Base-by-base conservation (phyloP, 768 basidiomycete genomes). In the Mycena metata region DNA sequence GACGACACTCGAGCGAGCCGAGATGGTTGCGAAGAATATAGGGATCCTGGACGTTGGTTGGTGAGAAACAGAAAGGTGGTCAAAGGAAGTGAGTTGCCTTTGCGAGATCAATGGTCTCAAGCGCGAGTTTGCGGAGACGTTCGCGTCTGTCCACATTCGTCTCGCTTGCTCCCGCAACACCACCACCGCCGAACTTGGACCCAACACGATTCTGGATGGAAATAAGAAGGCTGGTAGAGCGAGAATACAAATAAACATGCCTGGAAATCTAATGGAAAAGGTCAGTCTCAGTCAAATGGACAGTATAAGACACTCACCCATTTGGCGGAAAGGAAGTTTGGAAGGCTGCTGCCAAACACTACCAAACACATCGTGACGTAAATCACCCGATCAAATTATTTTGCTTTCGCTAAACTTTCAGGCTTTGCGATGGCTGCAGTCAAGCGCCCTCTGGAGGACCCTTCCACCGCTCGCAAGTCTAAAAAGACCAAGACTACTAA, bases 11-110 rank as follows among this genome's bases (percentile, higher is more conserved):
- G 46, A 99, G 89, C 11, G 96, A 98, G 46, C 98, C 98, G 66
- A 99, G 88, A 80, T 99, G 98, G 79, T 98, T 99, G 80, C 97
- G 95, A 42, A 99, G 89, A 77, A 99, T 98, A 79, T 98, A 99
- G 10, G 97, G 97, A 82, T 99, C 97, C 95, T 94, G 73, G 51
- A 10, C 42, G n/a, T 13, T 60, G 23, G 47, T 49, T 13, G 39
- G 42, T 73, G 57, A 75, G 69, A 68, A 42, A 17, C 6, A 54
- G 16, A 65, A n/a, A 49, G 5, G 13, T 57, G 39, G 15, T 39
- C 9, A 35, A 36, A 52, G 36, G 42, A 17, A 24, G 42, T 6
- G 12, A 17, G 2, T 26, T 72, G 93, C 97, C 85, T 98, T 99
- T 43, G 97, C 96, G 60, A 99, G 88, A 80, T 99, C 98, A 74